Conservation (phyloP, 1,139 yeast species). For the Yamadazyma trypodendri region DNA sequence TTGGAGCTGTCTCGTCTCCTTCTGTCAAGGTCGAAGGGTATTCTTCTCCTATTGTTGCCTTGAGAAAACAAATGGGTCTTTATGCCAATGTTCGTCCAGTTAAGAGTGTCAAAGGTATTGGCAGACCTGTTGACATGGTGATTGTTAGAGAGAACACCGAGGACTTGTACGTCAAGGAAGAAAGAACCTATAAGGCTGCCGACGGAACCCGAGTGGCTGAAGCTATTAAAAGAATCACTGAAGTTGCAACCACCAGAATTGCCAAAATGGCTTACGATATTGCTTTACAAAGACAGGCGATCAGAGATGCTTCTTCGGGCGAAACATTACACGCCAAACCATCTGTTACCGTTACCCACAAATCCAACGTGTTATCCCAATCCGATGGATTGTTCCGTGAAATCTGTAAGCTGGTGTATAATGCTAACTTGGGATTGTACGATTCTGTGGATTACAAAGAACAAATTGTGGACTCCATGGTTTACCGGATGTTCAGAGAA, state of each 20-base stretch:
- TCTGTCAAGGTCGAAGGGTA: slow-evolving; percentile 91
- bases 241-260: slow-evolving; percentile 79
- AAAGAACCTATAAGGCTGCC: slow-evolving; percentile 64
- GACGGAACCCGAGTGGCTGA: slow-evolving; percentile 88
- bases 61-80: slow-evolving; percentile 89
- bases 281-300: slow-evolving; percentile 85
- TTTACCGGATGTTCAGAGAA: slow-evolving; percentile 96
- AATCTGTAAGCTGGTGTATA: slow-evolving; percentile 75
- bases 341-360: slow-evolving; percentile 89
- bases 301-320: slow-evolving; percentile 56
- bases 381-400: slow-evolving; percentile 97
- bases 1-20: slow-evolving; percentile 97
- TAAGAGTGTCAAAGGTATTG: slow-evolving; percentile 80
- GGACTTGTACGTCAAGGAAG: slow-evolving; percentile 94
- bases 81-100: slow-evolving; percentile 98
- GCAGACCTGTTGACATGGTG: slow-evolving; percentile 92
- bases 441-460: slow-evolving; percentile 70
- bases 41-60: slow-evolving; percentile 96
- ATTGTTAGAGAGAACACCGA: slow-evolving; percentile 98
- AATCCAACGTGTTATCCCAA: slow-evolving; percentile 89
- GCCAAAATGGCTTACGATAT: slow-evolving; percentile 91
- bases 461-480: slow-evolving; percentile 99
- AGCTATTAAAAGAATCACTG: slow-evolving; percentile 94
- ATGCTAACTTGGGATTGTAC: slow-evolving; percentile 58
- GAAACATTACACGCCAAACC: slow-evolving; percentile 50